Evolutionary conservation across 1,284 basidiomycete species (phyloP).

Genomic region (Sphagnurus paluster): DNA sequence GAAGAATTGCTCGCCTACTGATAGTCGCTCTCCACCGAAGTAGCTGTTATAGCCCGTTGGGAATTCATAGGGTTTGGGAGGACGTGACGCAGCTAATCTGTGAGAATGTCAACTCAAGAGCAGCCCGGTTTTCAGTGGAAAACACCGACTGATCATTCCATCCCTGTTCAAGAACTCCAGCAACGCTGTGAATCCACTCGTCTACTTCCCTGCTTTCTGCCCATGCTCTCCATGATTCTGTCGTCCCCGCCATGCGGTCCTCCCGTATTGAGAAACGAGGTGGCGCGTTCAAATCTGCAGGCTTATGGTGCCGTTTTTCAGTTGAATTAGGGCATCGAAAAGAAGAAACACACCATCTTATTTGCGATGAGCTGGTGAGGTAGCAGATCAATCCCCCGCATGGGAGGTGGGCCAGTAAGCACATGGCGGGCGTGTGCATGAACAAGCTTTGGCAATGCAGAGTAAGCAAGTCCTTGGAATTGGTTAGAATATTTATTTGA

Average conservation of each 20-base stretch:
- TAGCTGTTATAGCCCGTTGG: conserved; percentile 90
- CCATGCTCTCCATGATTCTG: conserved; percentile 80
- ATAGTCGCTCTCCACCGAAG: conserved; percentile 83
- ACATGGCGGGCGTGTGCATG: conserved; percentile 71
- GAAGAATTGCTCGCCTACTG: conserved; percentile 90
- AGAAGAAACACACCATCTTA: conserved; percentile 55
- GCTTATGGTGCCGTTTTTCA: conserved; percentile 39
- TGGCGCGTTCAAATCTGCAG: conserved; percentile 56
- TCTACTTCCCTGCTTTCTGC: conserved; percentile 87
- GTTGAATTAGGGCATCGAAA: neutral
- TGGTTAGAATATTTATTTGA: neutral
- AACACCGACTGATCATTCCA: conserved; percentile 83
- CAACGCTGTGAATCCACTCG: conserved; percentile 90
- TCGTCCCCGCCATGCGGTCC: conserved; percentile 73
- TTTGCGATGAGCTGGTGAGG: conserved; percentile 89
- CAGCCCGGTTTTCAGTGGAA: neutral
- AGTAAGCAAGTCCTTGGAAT: conserved; percentile 63
- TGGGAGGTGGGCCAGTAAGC: conserved; percentile 47
- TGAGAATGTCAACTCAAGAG: neutral
- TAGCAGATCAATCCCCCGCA: conserved; percentile 62
- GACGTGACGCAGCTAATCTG: conserved; percentile 55
- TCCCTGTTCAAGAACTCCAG: conserved; percentile 80
- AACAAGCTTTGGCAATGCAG: conserved; percentile 75
- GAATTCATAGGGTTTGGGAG: conserved; percentile 85
- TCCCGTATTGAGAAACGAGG: conserved; percentile 73